These are phyloP conservation scores for Coniochaeta sp. DNA, from an alignment of 2,329 filamentous ascomycete species.

Conservation along the genomic window DNA sequence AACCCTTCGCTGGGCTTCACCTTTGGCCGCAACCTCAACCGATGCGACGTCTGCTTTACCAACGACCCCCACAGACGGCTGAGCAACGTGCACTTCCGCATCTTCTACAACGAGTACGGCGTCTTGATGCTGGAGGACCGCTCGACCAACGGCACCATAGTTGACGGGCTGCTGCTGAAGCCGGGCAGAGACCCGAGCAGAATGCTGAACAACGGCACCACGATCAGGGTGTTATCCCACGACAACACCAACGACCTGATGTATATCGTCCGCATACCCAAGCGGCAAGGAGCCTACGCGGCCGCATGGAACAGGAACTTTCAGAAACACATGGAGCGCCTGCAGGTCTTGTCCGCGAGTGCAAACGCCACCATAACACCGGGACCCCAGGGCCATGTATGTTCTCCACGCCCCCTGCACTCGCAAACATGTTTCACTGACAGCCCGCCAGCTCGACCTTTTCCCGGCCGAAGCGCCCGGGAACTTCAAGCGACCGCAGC, in stretches of 20 bases:
- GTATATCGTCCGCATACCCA: slow-evolving; percentile 82
- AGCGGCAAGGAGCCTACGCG: slow-evolving; percentile 59
- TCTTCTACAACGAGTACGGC: slow-evolving; percentile 80
- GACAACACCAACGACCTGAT: slow-evolving; percentile 52
- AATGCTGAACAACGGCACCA: slow-evolving; percentile 65
- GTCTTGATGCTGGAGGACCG: slow-evolving; percentile 88
- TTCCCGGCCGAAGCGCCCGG: slow-evolving; percentile 6
- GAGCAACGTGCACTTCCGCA: slow-evolving; percentile 94
- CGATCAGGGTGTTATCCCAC: slow-evolving; percentile 61
- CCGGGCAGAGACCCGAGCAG: slow-evolving; percentile 32
- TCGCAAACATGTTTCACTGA: background rate
- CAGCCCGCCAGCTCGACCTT: slow-evolving; percentile 13
- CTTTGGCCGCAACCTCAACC: slow-evolving; percentile 69
- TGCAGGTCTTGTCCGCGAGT: slow-evolving; percentile 22
- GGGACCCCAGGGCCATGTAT: slow-evolving; percentile 39
- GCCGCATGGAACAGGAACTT: slow-evolving; percentile 63
- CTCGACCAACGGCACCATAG: slow-evolving; percentile 92
- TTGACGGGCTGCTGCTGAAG: slow-evolving; percentile 64
- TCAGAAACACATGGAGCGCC: slow-evolving; percentile 50
- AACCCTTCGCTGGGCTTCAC: slow-evolving; percentile 67
- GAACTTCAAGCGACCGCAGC: background rate
- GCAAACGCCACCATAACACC: slow-evolving; percentile 38
- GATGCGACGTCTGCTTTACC: slow-evolving; percentile 66
- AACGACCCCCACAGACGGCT: slow-evolving; percentile 65
- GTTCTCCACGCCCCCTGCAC: slow-evolving; percentile 5